Base-by-base conservation (phyloP, 805 yeast genomes). In the Candida caryicola region DNA sequence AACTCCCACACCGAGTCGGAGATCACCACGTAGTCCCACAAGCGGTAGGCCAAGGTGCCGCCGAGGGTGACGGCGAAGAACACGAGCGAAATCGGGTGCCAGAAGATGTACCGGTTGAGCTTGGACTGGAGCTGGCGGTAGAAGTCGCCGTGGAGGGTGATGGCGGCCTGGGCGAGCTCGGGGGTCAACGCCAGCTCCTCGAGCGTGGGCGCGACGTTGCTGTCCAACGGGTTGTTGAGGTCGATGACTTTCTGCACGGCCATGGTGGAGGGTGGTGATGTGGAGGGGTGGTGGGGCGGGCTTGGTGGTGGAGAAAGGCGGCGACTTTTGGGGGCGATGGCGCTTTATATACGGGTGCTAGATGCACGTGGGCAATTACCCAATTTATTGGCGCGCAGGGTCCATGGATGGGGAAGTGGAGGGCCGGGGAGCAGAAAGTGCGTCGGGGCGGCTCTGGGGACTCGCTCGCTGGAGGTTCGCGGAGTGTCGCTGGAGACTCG, bases 131-230 rank as follows among this genome's bases (percentile, higher is more conserved):
- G 54, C 45, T 64, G 69, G 17, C 73, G 54, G 39, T 76, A 62
- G 46, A 71, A 77, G 55, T 85, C 93, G 40, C 85, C 78, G 21
- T 82, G 77, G 42, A 84, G 59, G 40, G 77, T 79, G 38, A 81
- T 52, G 1, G 82, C 76, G 8, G 85, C 85, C 31, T 76, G 74
- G 1, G 82, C 68, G 29, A 70, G 66, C 21, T 74, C 77, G 1
- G 90, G 90, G 5, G 64, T 66, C 35, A 85, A 64, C 2, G 60
- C 56, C 1, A 74, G 51, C 26, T 77, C 64, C 32, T 59, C 63
- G 27, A 85, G 74, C 1, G 75, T 74, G 8, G 87, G 68, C 12
- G 78, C 74, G 1, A 71, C 72, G 25, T 69, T 63, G 1, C 51
- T 59, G 41, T 79, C 75, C 38, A 85, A 58, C 5, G 89, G 87